Percentiles rank a stretch among this genome's conserved stretches.
Evolutionary conservation across 176 grass and related monocot species (phyloP).

Genomic region (Paspalum notatum): DNA sequence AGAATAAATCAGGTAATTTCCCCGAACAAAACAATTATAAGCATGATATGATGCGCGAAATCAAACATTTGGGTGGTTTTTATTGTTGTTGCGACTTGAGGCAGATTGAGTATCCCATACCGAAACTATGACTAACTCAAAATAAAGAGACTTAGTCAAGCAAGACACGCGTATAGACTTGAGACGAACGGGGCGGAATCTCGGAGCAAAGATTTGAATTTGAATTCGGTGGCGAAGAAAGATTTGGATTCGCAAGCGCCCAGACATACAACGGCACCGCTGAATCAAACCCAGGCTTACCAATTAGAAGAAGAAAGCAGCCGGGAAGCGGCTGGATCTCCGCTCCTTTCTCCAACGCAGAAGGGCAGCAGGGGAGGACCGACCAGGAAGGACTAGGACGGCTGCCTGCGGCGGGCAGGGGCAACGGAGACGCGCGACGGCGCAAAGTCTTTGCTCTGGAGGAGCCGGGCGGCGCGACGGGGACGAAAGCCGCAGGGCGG

Average conservation of each 20-base stretch:
- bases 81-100: neutral
- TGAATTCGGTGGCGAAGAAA: neutral
- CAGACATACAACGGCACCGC: neutral
- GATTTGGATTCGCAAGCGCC: constrained; percentile 25
- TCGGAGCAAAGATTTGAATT: constrained; percentile 42
- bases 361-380: neutral
- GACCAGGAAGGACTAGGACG: neutral
- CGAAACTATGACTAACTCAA: neutral
- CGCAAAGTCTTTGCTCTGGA: neutral
- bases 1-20: neutral
- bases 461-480: neutral
- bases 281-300: constrained; percentile 16
- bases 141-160: neutral
- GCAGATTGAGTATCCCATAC: neutral
- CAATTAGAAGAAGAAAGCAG: constrained; percentile 5
- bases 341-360: neutral
- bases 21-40: neutral
- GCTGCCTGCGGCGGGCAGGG: neutral
- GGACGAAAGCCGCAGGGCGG: neutral
- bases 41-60: neutral
- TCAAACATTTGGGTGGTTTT: neutral
- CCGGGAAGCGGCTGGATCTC: constrained; percentile 30
- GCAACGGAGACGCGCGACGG: neutral
- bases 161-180: neutral
- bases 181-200: constrained; percentile 8